Conservation (phyloP, 495 filamentous ascomycete species). For the Letharia columbiana region DNA sequence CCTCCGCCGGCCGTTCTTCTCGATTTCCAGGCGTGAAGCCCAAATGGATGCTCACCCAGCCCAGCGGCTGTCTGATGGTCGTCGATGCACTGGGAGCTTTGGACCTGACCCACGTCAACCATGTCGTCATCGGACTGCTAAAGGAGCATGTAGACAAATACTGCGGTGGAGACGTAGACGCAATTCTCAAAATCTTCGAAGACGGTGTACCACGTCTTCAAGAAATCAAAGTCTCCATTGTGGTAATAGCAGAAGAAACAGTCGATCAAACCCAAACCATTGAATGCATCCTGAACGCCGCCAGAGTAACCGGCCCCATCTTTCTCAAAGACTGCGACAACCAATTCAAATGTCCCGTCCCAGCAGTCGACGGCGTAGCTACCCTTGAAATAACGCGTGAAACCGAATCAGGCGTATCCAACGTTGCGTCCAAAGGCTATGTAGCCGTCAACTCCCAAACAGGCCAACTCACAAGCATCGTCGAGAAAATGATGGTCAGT, state of each 20-base stretch:
- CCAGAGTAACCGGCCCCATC: not conserved
- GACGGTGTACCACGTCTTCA: constrained; percentile 3
- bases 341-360: constrained; percentile 4
- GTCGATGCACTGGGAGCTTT: constrained; percentile 3
- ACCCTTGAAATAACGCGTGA: not conserved
- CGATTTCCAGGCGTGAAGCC: constrained; percentile 2
- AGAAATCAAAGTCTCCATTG: constrained; percentile 5
- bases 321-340: constrained; percentile 5
- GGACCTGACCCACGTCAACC: not conserved
- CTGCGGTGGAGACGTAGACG: not conserved
- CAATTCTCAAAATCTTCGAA: not conserved
- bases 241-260: constrained; percentile 2
- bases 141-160: constrained; percentile 3
- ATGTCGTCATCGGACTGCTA: not conserved
- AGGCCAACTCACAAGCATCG: constrained; percentile 3
- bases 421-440: constrained; percentile 2
- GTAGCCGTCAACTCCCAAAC: constrained; percentile 5
- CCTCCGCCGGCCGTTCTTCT: not conserved
- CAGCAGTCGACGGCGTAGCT: constrained; percentile 3
- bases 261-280: constrained; percentile 3
- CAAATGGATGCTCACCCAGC: constrained; percentile 6
- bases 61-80: constrained; percentile 4
- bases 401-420: constrained; percentile 6
- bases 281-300: constrained; percentile 2
- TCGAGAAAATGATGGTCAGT: not conserved